Conservation (phyloP, 23 red algal species). For the Gracilaria caudata region DNA sequence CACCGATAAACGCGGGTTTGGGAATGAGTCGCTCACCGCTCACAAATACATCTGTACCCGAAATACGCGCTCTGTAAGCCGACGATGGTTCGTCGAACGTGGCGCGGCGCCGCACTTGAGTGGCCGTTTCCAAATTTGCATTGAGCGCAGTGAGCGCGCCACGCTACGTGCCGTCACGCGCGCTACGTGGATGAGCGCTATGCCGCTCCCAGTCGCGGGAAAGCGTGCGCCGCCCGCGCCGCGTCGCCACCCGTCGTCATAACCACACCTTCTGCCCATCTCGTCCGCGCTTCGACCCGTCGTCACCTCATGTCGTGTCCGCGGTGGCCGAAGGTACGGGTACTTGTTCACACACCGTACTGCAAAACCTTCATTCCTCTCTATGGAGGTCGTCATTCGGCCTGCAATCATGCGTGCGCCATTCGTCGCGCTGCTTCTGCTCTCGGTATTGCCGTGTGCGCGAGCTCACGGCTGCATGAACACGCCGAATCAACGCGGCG, state of each 20-base stretch:
- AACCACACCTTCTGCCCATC: no score
- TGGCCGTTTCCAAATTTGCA: background rate
- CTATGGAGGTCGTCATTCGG: background rate
- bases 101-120: background rate
- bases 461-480: conserved; percentile 32
- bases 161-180: background rate
- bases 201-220: background rate
- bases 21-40: no score
- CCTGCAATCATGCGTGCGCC: background rate
- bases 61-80: no score
- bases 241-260: no score
- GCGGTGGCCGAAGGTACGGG: no score
- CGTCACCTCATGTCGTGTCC: background rate
- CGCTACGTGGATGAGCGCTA: background rate
- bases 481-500: conserved; percentile 43
- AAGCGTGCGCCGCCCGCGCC: background rate
- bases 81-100: background rate
- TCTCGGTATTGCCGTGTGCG: background rate
- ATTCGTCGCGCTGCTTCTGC: background rate
- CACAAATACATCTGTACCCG: no score
- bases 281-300: no score
- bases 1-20: no score
- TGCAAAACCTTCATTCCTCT: no score
- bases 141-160: background rate
- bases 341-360: no score